phyloP scores from a whole-genome alignment of 2,329 filamentous ascomycete genomes.

The Ophiostoma ips region DNA sequence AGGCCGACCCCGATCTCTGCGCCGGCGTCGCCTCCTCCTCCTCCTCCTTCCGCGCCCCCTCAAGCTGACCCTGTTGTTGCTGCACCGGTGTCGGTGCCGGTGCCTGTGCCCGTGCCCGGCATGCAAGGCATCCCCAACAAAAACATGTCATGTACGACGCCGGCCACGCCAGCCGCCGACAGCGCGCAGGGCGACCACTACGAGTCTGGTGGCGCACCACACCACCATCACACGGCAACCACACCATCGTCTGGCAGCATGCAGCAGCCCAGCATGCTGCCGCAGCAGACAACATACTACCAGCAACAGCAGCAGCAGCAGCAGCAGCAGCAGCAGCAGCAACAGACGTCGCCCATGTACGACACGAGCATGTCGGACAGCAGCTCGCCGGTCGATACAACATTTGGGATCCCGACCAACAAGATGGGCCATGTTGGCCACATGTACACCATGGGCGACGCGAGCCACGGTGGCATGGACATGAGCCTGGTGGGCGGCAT shows the following conservation, averaged over 20 bases:
- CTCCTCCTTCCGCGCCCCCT: no score
- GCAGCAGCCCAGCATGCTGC: background rate
- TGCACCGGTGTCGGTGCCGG: no score
- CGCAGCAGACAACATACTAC: background rate
- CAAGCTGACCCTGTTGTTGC: no score
- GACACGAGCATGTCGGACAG: background rate
- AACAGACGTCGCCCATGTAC: background rate
- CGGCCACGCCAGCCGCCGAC: background rate
- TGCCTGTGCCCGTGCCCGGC: background rate
- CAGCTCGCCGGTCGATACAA: background rate
- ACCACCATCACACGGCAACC: background rate
- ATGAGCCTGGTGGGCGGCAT: background rate
- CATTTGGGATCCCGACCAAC: background rate
- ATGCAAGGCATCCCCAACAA: background rate
- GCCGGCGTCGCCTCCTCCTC: background rate
- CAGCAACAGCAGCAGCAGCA: background rate
- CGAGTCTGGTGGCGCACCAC: no score
- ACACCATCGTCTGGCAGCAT: background rate
- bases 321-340: background rate
- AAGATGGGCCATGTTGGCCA: background rate
- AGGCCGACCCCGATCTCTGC: background rate
- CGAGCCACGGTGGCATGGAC: background rate
- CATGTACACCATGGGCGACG: background rate
- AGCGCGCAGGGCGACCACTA: background rate
- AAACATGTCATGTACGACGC: background rate